phyloP scores from a whole-genome alignment of 2,329 filamentous ascomycete genomes.

The Teratosphaeria pseudoeucalypti region DNA sequence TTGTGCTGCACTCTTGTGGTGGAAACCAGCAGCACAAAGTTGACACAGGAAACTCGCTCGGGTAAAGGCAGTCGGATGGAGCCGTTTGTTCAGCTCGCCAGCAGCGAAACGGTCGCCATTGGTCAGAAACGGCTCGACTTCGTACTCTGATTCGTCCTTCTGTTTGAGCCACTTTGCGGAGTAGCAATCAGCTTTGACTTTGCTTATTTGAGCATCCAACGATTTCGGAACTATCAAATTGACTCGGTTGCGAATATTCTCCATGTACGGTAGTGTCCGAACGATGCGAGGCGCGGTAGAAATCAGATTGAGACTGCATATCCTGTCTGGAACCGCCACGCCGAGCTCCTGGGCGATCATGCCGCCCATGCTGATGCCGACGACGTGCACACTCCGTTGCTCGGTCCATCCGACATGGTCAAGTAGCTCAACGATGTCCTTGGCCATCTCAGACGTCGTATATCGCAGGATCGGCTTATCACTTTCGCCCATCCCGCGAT shows the following conservation, averaged over 20 bases:
- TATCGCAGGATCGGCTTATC: slow-evolving; percentile 70
- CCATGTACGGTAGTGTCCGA: slow-evolving; percentile 41
- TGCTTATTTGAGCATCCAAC: slow-evolving; percentile 54
- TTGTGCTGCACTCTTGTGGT: slow-evolving; percentile 61
- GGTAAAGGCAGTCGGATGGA: slow-evolving; percentile 50
- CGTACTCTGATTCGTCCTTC: slow-evolving; percentile 45
- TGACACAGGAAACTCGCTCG: slow-evolving; percentile 64
- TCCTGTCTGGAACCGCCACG: slow-evolving; percentile 35
- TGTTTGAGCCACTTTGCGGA: slow-evolving; percentile 49
- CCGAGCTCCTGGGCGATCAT: slow-evolving; percentile 84
- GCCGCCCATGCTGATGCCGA: slow-evolving; percentile 76
- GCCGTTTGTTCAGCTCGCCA: slow-evolving; percentile 63
- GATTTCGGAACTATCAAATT: slow-evolving; percentile 58
- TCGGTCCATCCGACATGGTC: slow-evolving; percentile 60
- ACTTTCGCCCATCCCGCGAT: slow-evolving; percentile 71
- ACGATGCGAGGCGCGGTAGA: slow-evolving; percentile 40
- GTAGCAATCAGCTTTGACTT: slow-evolving; percentile 59
- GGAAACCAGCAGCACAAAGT: slow-evolving; percentile 67
- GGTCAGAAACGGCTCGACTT: slow-evolving; percentile 49
- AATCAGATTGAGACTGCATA: slow-evolving; percentile 40
- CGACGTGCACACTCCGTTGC: slow-evolving; percentile 51
- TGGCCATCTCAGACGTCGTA: slow-evolving; percentile 75
- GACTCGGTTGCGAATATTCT: slow-evolving; percentile 52
- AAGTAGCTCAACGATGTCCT: slow-evolving; percentile 60
- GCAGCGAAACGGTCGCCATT: slow-evolving; percentile 79